These are phyloP conservation scores for Skeletonema tropicum DNA, from an alignment of 108 stramenopile species.

Conservation along the genomic window DNA sequence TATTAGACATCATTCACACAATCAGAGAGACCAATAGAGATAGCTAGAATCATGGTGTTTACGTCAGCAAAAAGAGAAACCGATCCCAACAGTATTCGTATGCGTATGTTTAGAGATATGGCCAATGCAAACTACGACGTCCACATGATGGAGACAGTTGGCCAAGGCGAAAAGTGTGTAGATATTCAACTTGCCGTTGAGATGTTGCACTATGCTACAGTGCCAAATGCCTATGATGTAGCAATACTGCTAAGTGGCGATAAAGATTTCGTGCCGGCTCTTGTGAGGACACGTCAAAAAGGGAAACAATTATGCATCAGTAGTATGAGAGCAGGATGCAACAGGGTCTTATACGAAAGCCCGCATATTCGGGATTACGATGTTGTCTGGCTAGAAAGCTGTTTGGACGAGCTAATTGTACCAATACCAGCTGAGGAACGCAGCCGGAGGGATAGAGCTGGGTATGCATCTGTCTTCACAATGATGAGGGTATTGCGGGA, in stretches of 20 bases:
- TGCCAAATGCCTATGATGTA: constrained; percentile 85
- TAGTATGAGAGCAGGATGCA: constrained; percentile 66
- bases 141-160: constrained; percentile 81
- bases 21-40: constrained; percentile 73
- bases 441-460: constrained; percentile 35
- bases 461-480: constrained; percentile 55
- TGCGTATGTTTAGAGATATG: constrained; percentile 86
- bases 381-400: constrained; percentile 78
- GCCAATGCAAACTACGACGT: constrained; percentile 77
- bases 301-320: constrained; percentile 77
- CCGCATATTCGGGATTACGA: constrained; percentile 78
- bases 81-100: constrained; percentile 59
- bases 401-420: constrained; percentile 64
- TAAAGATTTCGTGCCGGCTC: constrained; percentile 88
- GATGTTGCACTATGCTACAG: constrained; percentile 88
- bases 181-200: constrained; percentile 91
- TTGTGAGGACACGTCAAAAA: constrained; percentile 83
- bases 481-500: constrained; percentile 69
- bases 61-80: constrained; percentile 78
- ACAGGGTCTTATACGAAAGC: constrained; percentile 65
- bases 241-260: constrained; percentile 87
- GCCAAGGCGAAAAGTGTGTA: constrained; percentile 84
- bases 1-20: constrained; percentile 31
- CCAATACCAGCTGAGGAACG: constrained; percentile 42
- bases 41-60: constrained; percentile 75